Conservation (phyloP, 306 rosid genomes). For the Gastrolobium bilobum region DNA sequence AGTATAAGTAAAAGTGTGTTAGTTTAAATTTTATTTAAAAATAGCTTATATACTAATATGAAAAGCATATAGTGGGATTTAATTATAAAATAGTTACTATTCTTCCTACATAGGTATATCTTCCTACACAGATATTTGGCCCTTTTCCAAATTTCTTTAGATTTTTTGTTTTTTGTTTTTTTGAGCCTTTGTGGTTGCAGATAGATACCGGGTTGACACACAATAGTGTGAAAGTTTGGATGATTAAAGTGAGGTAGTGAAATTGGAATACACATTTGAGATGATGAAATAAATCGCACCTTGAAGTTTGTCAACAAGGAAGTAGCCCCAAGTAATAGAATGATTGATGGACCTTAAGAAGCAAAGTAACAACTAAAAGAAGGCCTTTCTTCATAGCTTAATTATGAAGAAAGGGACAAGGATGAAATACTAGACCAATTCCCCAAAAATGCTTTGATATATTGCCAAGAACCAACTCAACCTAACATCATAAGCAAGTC, state of each 20-base stretch:
- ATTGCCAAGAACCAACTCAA: conserved; percentile 21
- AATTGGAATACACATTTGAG: neutral
- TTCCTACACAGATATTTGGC: no score
- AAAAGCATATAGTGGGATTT: no score
- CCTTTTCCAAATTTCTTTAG: no score
- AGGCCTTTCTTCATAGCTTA: neutral
- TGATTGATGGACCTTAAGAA: neutral
- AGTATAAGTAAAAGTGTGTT: no score
- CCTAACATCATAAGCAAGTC: conserved; percentile 26
- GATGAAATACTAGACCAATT: conserved; percentile 33
- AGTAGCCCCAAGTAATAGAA: neutral
- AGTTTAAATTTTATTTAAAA: no score
- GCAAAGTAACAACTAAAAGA: neutral
- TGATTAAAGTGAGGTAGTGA: neutral
- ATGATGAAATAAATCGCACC: neutral
- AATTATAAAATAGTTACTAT: no score
- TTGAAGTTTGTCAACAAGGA: neutral
- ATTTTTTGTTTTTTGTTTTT: neutral
- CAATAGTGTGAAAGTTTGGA: neutral
- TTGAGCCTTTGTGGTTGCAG: no score
- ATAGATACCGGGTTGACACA: neutral
- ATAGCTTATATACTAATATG: no score
- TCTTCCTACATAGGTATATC: no score
- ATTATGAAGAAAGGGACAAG: conserved; percentile 11
- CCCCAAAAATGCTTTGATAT: conserved; percentile 19